Evolutionary conservation across 768 basidiomycete genomes (phyloP).

Genomic region (Dendrothele bispora): DNA sequence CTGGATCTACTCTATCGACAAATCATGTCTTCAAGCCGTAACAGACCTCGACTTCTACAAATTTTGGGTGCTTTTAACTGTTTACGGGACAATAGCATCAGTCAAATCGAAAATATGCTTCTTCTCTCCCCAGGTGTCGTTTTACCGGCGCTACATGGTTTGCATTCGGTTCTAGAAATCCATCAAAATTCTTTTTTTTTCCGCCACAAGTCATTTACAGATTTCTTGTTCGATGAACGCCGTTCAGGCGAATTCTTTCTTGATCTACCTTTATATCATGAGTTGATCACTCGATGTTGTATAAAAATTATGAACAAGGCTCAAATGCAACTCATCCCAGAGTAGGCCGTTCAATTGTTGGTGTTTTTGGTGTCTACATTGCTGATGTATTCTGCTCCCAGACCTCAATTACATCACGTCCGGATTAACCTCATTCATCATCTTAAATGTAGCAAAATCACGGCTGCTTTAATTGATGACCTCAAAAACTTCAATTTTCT

Average conservation of each 20-base stretch:
- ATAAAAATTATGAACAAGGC: too few relatives aligned
- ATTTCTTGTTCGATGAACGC: background rate
- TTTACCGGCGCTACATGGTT: background rate
- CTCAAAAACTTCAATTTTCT: too few relatives aligned
- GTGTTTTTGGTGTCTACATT: too few relatives aligned
- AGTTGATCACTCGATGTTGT: too few relatives aligned
- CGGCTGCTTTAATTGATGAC: too few relatives aligned
- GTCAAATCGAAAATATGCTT: background rate
- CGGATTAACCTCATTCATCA: too few relatives aligned
- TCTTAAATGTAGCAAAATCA: too few relatives aligned
- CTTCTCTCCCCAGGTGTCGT: background rate
- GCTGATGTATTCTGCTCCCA: too few relatives aligned
- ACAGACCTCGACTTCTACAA: background rate
- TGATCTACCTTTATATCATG: too few relatives aligned
- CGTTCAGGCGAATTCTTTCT: conserved; percentile 1
- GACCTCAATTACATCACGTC: too few relatives aligned
- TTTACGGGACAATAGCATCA: background rate
- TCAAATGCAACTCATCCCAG: too few relatives aligned
- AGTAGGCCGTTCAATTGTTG: too few relatives aligned
- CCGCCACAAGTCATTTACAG: background rate
- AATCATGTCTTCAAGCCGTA: background rate
- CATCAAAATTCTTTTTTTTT: background rate
- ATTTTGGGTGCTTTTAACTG: background rate
- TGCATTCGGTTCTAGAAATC: conserved; percentile 2
- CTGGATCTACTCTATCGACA: conserved; percentile 1